These are phyloP conservation scores for Ganoderma boninense DNA, from an alignment of 1,284 basidiomycete species.

Conservation along the genomic window DNA sequence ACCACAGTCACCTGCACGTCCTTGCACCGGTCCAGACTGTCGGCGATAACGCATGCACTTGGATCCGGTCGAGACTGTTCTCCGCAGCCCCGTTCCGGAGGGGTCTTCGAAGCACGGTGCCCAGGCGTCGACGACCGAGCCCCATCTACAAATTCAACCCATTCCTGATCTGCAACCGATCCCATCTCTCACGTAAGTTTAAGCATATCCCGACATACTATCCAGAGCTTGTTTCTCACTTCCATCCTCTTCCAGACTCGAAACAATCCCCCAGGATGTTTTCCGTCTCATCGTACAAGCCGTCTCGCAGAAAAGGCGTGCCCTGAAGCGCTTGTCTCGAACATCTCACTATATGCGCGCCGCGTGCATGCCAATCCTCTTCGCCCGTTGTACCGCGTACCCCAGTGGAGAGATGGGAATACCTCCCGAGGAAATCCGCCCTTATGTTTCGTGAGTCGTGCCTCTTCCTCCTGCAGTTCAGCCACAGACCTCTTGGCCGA, in stretches of 20 bases:
- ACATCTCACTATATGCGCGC: conserved; percentile 12
- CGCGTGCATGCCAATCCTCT: conserved; percentile 11
- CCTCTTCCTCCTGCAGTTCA: not conserved
- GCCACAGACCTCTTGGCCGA: not conserved
- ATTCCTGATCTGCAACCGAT: conserved; percentile 8
- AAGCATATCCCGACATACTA: conserved; percentile 5
- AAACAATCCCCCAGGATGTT: conserved; percentile 12
- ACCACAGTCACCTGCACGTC: not conserved
- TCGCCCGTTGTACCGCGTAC: conserved; percentile 13
- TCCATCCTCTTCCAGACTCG: conserved; percentile 3
- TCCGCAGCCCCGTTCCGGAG: not conserved
- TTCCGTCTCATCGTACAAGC: conserved; percentile 14
- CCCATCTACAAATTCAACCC: not conserved
- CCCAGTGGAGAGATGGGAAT: conserved; percentile 10
- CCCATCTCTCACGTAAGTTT: conserved; percentile 13
- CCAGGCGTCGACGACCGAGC: not conserved
- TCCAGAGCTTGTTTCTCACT: not conserved
- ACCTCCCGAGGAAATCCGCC: conserved; percentile 5
- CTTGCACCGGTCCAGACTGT: not conserved
- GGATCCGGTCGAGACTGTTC: not conserved
- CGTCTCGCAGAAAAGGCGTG: not conserved
- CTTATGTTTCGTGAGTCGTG: conserved; percentile 11
- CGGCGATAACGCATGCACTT: not conserved
- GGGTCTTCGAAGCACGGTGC: not conserved
- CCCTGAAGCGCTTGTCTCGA: conserved; percentile 3